Evolutionary conservation across 495 filamentous ascomycete species (phyloP).

Genomic region (Penicillium lividum): DNA sequence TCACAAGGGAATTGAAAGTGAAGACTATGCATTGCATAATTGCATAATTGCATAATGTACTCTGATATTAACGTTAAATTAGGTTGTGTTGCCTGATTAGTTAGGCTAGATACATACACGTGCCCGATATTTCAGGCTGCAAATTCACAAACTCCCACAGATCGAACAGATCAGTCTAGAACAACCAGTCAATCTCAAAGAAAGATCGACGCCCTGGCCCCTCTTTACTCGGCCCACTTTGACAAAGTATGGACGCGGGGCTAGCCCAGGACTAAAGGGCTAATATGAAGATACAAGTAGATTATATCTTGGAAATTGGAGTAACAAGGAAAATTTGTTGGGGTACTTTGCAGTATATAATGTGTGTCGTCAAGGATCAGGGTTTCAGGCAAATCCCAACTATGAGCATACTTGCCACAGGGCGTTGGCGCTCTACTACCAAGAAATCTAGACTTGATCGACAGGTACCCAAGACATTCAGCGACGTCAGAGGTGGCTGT

Average conservation of each 20-base stretch:
- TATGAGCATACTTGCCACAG: too few species aligned
- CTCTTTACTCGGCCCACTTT: slow-evolving; percentile 16
- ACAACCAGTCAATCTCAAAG: slow-evolving; percentile 19
- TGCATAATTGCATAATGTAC: too few species aligned
- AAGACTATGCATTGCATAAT: too few species aligned
- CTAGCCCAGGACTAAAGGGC: slow-evolving; percentile 13
- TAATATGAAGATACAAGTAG: slow-evolving; percentile 6
- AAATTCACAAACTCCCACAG: too few species aligned
- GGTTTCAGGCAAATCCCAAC: not conserved
- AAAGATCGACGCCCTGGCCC: not conserved
- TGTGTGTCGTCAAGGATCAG: not conserved
- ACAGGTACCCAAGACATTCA: slow-evolving; percentile 22
- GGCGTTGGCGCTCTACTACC: too few species aligned
- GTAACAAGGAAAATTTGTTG: not conserved
- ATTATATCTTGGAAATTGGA: not conserved
- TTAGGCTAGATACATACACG: too few species aligned
- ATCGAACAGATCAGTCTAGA: slow-evolving; percentile 10
- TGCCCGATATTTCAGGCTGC: too few species aligned
- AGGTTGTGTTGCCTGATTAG: too few species aligned
- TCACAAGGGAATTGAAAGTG: too few species aligned
- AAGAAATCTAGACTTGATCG: slow-evolving; percentile 26
- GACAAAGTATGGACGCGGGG: slow-evolving; percentile 15
- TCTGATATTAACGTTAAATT: too few species aligned
- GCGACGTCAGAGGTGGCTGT: slow-evolving; percentile 28
- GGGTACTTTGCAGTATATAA: not conserved